A percentile compares a stretch with the other conserved stretches of the same genome.
Conservation (phyloP, 352 stramenopile species). For the Elongisporangium prolatum region DNA sequence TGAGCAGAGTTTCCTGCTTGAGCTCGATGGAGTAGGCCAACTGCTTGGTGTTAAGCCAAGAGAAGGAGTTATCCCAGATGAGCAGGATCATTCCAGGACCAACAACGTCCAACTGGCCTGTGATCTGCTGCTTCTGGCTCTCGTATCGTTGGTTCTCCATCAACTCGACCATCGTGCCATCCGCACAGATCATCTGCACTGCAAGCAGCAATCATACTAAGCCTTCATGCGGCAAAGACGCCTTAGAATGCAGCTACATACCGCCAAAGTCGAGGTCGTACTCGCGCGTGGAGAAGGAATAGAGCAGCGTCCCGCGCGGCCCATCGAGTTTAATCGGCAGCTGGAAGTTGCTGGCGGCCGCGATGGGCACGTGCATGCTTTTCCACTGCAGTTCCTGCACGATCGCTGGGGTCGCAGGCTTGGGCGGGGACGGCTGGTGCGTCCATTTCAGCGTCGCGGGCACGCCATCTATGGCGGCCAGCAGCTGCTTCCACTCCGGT, state of each 20-base stretch:
- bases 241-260: constrained; percentile 2
- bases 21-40: constrained; percentile 71
- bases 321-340: constrained; percentile 73
- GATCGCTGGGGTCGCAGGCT: constrained; percentile 16
- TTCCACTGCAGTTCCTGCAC: constrained; percentile 70
- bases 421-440: constrained; percentile 4
- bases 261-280: constrained; percentile 69
- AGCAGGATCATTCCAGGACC: constrained; percentile 61
- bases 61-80: constrained; percentile 81
- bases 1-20: constrained; percentile 42
- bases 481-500: constrained; percentile 50
- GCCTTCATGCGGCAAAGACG: not conserved
- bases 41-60: constrained; percentile 78
- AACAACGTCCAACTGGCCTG: constrained; percentile 32
- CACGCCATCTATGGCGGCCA: constrained; percentile 48
- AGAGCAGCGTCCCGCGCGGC: constrained; percentile 45
- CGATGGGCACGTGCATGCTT: constrained; percentile 69
- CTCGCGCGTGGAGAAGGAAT: constrained; percentile 62
- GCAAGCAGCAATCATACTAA: not conserved
- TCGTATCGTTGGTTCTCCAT: constrained; percentile 54
- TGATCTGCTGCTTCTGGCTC: constrained; percentile 49
- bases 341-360: constrained; percentile 54
- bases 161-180: constrained; percentile 52
- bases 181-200: constrained; percentile 57
- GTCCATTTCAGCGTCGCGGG: not conserved